Conservation (phyloP, 257 asterid species). For the Verbascum thapsus region DNA sequence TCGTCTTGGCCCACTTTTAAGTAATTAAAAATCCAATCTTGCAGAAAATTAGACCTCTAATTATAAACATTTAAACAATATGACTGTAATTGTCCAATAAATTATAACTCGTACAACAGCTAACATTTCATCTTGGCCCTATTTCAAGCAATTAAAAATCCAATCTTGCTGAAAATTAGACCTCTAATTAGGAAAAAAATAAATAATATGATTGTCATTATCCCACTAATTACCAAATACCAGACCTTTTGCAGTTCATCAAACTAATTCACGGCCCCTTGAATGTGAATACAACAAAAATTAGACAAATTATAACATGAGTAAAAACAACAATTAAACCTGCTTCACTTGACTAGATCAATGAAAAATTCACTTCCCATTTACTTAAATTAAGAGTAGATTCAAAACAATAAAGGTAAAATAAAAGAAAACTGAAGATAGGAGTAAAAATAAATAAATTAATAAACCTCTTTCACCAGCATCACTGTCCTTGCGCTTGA, state of each 20-base stretch:
- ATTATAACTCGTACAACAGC: no score
- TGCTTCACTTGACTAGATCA: conserved; percentile 15
- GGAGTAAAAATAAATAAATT: not conserved
- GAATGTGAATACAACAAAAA: not conserved
- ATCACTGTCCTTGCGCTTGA: conserved; percentile 97
- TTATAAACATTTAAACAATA: no score
- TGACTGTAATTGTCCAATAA: no score
- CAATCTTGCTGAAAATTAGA: conserved; percentile 28
- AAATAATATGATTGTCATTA: conserved; percentile 11
- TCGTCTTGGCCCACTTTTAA: no score
- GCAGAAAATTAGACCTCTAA: no score
- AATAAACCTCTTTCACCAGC: conserved; percentile 84
- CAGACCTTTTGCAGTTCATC: not conserved
- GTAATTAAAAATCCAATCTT: no score
- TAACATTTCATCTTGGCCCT: conserved; percentile 7
- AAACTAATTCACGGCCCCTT: no score
- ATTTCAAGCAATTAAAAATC: conserved; percentile 24
- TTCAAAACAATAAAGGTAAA: not conserved
- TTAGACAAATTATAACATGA: not conserved
- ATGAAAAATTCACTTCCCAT: not conserved
- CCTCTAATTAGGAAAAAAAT: conserved; percentile 7
- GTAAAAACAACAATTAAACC: not conserved
- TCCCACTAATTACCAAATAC: conserved; percentile 6
- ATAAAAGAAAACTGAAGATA: not conserved
- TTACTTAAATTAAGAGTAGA: not conserved